These are phyloP conservation scores for Lupinus albus DNA, from an alignment of 306 rosid genomes.

Conservation along the genomic window DNA sequence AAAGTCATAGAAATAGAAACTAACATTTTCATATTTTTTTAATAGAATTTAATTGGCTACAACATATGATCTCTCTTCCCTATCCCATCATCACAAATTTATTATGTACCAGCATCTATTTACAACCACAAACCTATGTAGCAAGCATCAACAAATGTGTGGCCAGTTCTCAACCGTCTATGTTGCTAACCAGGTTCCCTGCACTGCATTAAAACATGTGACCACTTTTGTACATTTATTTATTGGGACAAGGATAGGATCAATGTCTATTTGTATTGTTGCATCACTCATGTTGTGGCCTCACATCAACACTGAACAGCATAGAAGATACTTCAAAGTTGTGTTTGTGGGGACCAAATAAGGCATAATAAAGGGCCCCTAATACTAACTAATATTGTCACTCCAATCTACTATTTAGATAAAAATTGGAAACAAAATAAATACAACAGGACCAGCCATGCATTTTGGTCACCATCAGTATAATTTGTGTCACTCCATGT, in stretches of 20 bases:
- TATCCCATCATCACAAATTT: slow-evolving; percentile 11
- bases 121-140: slow-evolving; percentile 47
- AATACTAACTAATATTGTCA: slow-evolving; percentile 1
- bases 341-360: slow-evolving; percentile 36
- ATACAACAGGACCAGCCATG: slow-evolving; percentile 31
- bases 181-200: slow-evolving; percentile 27
- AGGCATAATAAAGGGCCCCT: slow-evolving; percentile 40
- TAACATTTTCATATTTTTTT: too few relatives aligned
- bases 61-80: too few relatives aligned
- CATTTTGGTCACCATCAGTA: slow-evolving; percentile 39
- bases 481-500: too few relatives aligned
- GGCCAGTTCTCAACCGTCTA: slow-evolving; percentile 44
- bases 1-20: too few relatives aligned
- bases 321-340: slow-evolving; percentile 15
- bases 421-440: slow-evolving; percentile 32
- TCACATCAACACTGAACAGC: slow-evolving; percentile 11
- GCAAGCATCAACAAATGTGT: slow-evolving; percentile 43
- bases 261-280: slow-evolving; percentile 27
- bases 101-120: slow-evolving; percentile 31
- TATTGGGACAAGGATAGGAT: slow-evolving; percentile 30
- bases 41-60: too few relatives aligned
- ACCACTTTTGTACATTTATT: slow-evolving; percentile 4
- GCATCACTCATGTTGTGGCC: slow-evolving; percentile 19
- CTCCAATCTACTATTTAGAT: slow-evolving; percentile 33
- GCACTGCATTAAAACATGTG: slow-evolving; percentile 39